phyloP scores from a whole-genome alignment of 495 filamentous ascomycete genomes.

The Aspergillus conjunctus region DNA sequence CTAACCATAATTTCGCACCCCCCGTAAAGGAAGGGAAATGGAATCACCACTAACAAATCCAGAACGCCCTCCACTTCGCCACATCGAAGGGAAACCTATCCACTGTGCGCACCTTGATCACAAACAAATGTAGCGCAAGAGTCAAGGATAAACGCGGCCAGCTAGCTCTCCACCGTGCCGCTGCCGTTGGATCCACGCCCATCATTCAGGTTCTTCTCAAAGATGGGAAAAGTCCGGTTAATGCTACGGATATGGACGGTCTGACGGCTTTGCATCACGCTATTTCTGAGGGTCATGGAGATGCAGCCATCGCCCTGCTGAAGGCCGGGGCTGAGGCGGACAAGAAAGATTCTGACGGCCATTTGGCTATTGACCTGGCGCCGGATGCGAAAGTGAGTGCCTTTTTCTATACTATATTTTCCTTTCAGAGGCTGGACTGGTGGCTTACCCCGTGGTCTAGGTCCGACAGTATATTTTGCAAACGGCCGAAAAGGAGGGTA shows the following conservation, averaged over 20 bases:
- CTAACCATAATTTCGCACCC: neutral
- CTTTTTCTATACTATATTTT: conserved; percentile 7
- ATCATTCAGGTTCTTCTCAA: conserved; percentile 81
- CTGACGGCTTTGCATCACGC: conserved; percentile 92
- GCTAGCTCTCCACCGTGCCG: conserved; percentile 85
- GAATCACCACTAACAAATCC: neutral
- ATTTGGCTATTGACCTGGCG: conserved; percentile 75
- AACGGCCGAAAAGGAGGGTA: conserved; percentile 81
- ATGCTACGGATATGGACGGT: conserved; percentile 82
- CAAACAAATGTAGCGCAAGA: conserved; percentile 74
- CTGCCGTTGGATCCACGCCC: conserved; percentile 83
- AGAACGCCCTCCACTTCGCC: conserved; percentile 88
- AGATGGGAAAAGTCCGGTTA: conserved; percentile 73
- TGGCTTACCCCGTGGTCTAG: conserved; percentile 38
- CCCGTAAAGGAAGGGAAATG: neutral
- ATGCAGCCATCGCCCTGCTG: conserved; percentile 78
- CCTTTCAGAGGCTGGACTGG: neutral
- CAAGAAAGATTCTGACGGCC: conserved; percentile 73
- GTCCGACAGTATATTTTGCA: conserved; percentile 76
- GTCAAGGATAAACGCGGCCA: conserved; percentile 86
- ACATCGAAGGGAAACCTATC: conserved; percentile 87
- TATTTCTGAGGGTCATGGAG: conserved; percentile 89
- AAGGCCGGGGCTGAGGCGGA: conserved; percentile 84
- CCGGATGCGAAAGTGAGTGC: conserved; percentile 72
- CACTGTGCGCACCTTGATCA: conserved; percentile 74